Evolutionary conservation across 2,329 filamentous ascomycete species (phyloP).

Genomic region (Phialophora macrospora): DNA sequence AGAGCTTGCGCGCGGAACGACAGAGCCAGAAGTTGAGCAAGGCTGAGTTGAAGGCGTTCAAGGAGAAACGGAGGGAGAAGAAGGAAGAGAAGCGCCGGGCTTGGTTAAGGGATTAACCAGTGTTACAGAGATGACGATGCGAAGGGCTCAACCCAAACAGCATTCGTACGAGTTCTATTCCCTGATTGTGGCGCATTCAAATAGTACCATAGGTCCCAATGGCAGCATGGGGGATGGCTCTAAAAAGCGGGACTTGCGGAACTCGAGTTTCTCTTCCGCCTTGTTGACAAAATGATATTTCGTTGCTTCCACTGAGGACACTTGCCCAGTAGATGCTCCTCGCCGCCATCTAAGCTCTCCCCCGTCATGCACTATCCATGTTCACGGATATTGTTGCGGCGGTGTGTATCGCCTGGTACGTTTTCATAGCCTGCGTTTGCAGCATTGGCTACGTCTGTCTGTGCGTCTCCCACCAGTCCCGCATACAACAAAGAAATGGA

Average conservation of each 20-base stretch:
- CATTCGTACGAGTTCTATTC: background rate
- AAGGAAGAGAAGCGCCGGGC: conserved; percentile 94
- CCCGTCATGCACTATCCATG: conserved; percentile 36
- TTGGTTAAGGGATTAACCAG: conserved; percentile 78
- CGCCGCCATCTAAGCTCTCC: background rate
- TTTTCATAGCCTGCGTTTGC: conserved; percentile 61
- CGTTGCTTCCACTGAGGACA: background rate
- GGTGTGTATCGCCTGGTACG: conserved; percentile 62
- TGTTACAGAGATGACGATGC: background rate
- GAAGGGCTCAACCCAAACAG: background rate
- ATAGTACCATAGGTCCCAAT: background rate
- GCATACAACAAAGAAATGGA: conserved; percentile 1
- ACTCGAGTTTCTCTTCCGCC: background rate
- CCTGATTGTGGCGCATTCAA: background rate
- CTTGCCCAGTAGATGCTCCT: background rate
- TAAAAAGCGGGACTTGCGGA: conserved; percentile 10
- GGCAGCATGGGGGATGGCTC: background rate
- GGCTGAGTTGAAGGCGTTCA: conserved; percentile 86
- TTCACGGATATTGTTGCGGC: conserved; percentile 47
- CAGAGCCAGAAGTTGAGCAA: conserved; percentile 82
- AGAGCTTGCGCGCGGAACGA: conserved; percentile 88
- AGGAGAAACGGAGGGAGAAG: conserved; percentile 82
- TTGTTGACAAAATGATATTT: background rate
- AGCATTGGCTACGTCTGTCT: conserved; percentile 64
- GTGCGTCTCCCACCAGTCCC: conserved; percentile 47